Conservation (phyloP, 1,139 yeast genomes). For the Hyphopichia wangnamkhiaoensis region DNA sequence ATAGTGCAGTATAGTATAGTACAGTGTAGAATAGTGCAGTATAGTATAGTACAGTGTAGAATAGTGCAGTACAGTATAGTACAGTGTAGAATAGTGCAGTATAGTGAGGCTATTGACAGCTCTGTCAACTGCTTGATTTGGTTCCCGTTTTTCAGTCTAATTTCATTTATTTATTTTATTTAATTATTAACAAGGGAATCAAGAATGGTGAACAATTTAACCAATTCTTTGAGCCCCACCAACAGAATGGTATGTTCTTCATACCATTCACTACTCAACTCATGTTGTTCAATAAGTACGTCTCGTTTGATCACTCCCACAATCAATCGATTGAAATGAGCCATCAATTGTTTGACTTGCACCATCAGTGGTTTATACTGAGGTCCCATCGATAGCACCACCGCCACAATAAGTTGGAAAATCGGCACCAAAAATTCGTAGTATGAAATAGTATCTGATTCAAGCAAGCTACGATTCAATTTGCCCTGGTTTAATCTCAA, state of each 20-base stretch:
- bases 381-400: slow-evolving; percentile 76
- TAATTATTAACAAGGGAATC: slow-evolving; percentile 48
- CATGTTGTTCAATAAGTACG: slow-evolving; percentile 37
- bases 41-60: no score
- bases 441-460: slow-evolving; percentile 44
- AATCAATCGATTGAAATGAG: slow-evolving; percentile 55
- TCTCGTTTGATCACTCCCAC: slow-evolving; percentile 75
- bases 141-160: no score
- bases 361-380: slow-evolving; percentile 64
- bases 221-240: slow-evolving; percentile 48
- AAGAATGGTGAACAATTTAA: slow-evolving; percentile 56
- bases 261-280: slow-evolving; percentile 11
- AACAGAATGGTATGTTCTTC: slow-evolving; percentile 22
- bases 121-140: no score
- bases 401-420: slow-evolving; percentile 70
- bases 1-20: no score
- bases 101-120: no score
- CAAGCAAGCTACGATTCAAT: slow-evolving; percentile 1
- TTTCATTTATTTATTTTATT: no score
- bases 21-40: no score
- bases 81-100: no score
- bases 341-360: slow-evolving; percentile 55
- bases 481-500: slow-evolving; percentile 16
- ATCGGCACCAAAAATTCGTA: slow-evolving; percentile 76
- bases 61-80: no score